phyloP scores from a whole-genome alignment of 148 eudicot species.

The Polygonum maritimum region DNA sequence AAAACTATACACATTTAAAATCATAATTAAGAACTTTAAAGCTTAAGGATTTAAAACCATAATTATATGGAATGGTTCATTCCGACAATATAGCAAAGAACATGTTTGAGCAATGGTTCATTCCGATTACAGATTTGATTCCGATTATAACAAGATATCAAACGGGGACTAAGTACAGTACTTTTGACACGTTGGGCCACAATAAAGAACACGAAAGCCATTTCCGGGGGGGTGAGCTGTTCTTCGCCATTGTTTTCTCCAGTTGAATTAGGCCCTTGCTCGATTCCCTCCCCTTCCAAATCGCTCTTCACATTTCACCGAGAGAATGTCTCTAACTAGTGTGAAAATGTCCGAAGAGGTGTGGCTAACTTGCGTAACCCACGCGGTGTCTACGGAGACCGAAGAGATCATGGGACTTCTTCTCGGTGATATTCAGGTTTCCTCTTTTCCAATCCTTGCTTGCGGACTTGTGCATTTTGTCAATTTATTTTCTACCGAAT shows the following conservation, averaged over 20 bases:
- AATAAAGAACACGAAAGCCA: not conserved
- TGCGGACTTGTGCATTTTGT: not conserved
- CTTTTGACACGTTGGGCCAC: not conserved
- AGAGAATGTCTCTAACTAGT: slow-evolving; percentile 38
- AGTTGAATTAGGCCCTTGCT: not conserved
- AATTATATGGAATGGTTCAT: too few species aligned
- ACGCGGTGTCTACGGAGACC: slow-evolving; percentile 91
- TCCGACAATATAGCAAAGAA: too few species aligned
- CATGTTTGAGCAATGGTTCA: too few species aligned
- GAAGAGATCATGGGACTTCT: slow-evolving; percentile 99
- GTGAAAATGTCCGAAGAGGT: slow-evolving; percentile 95
- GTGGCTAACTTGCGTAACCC: slow-evolving; percentile 86
- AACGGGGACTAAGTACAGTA: too few species aligned
- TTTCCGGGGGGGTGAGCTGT: not conserved
- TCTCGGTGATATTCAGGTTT: slow-evolving; percentile 93
- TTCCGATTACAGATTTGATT: too few species aligned
- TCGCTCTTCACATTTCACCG: not conserved
- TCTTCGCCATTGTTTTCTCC: not conserved
- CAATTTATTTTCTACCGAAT: not conserved
- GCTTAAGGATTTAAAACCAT: too few species aligned
- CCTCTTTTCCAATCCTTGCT: not conserved
- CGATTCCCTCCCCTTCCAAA: not conserved
- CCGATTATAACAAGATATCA: too few species aligned
- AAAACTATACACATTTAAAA: too few species aligned
- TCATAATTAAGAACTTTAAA: too few species aligned